Evolutionary conservation across 164 flowering plant genomes (phyloP).

Genomic region (Kalanchoe fedtschenkoi): DNA sequence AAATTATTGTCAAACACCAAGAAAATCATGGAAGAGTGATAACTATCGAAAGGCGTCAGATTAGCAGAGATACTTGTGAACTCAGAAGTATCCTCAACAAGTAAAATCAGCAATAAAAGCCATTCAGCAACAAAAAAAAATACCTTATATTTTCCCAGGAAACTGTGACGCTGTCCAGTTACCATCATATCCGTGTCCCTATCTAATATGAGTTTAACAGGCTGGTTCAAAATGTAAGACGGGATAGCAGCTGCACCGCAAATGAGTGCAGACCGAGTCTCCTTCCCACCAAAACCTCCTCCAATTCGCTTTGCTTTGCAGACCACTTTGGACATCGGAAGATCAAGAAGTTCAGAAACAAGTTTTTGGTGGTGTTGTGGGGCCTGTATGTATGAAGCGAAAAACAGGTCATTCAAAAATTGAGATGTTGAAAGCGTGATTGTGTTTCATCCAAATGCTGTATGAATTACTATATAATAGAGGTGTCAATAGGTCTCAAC

Average conservation of each 20-base stretch:
- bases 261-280: slow-evolving; percentile 72
- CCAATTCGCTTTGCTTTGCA: slow-evolving; percentile 95
- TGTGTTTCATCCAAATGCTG: too few species aligned
- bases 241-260: slow-evolving; percentile 90
- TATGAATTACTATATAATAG: too few species aligned
- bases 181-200: slow-evolving; percentile 93
- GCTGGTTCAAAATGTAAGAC: slow-evolving; percentile 69
- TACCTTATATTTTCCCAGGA: slow-evolving; percentile 98
- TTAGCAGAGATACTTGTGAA: too few species aligned
- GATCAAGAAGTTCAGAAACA: slow-evolving; percentile 76
- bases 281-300: slow-evolving; percentile 99
- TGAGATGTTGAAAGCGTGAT: too few species aligned
- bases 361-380: slow-evolving; percentile 91
- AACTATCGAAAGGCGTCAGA: too few species aligned
- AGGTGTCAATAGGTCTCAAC: too few species aligned
- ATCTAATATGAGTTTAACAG: slow-evolving; percentile 79
- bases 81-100: too few species aligned
- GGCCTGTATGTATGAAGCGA: slow-evolving; percentile 35
- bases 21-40: too few species aligned
- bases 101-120: too few species aligned
- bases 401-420: not conserved
- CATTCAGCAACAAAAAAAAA: not conserved
- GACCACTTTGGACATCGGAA: slow-evolving; percentile 96
- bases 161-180: slow-evolving; percentile 95
- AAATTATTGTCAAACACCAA: not conserved